These are phyloP conservation scores for Penicillium flavigenum DNA, from an alignment of 495 filamentous ascomycete genomes.

Conservation along the genomic window DNA sequence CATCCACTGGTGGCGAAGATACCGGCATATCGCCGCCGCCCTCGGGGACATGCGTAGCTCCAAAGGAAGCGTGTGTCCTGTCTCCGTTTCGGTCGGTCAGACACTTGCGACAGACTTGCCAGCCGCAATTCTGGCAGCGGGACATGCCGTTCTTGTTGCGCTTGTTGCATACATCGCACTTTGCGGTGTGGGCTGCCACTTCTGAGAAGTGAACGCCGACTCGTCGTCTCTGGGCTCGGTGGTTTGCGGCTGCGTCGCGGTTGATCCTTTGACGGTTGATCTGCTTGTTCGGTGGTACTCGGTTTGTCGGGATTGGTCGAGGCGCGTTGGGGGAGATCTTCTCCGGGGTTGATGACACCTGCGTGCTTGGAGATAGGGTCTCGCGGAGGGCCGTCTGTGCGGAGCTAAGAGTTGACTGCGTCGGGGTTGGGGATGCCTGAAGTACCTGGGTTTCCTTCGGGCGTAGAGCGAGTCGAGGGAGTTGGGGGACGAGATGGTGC, in stretches of 20 bases:
- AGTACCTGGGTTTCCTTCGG: background rate
- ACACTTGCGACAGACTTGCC: slow-evolving; percentile 48
- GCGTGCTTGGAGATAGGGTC: background rate
- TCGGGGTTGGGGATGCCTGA: background rate
- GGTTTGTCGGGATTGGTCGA: background rate
- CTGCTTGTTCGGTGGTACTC: background rate
- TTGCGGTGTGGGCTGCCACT: slow-evolving; percentile 47
- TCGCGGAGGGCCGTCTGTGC: background rate
- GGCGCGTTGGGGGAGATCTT: background rate
- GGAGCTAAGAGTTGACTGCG: background rate
- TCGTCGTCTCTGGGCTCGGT: background rate
- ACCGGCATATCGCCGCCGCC: background rate
- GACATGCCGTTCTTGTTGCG: slow-evolving; percentile 46
- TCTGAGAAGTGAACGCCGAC: slow-evolving; percentile 27
- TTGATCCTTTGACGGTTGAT: background rate
- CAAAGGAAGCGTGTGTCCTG: slow-evolving; percentile 24
- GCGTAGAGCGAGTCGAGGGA: background rate
- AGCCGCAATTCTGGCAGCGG: slow-evolving; percentile 45
- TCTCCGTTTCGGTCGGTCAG: slow-evolving; percentile 19
- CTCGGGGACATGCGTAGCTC: slow-evolving; percentile 16
- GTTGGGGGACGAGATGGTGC: too few species aligned
- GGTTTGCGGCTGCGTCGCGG: background rate
- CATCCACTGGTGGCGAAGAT: background rate
- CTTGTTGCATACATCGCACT: slow-evolving; percentile 50
- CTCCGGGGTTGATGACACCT: background rate